These are phyloP conservation scores for Sphagnum tenellum DNA, from an alignment of 225 moss, liverwort and hornwort genomes.

Conservation along the genomic window DNA sequence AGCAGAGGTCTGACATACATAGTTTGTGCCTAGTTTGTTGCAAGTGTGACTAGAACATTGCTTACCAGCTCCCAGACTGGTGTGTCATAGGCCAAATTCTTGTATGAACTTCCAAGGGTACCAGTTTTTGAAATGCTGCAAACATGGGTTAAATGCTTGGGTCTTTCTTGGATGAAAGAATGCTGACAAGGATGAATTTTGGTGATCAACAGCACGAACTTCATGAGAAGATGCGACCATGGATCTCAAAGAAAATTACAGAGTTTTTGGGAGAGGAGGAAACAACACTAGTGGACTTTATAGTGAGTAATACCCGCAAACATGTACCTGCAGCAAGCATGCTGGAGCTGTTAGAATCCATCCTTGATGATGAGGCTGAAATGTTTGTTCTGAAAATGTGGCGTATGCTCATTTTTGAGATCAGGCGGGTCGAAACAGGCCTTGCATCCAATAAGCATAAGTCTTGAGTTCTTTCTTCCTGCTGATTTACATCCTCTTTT, in stretches of 20 bases:
- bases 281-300: constrained; percentile 80
- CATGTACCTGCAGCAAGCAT: constrained; percentile 79
- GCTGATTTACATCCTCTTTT: too few species aligned
- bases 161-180: neutral
- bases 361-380: constrained; percentile 94
- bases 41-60: too few species aligned
- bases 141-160: too few species aligned
- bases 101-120: too few species aligned
- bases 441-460: constrained; percentile 49
- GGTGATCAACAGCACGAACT: constrained; percentile 62
- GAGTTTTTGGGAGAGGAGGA: constrained; percentile 97
- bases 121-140: too few species aligned
- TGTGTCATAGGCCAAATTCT: too few species aligned
- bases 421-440: constrained; percentile 89
- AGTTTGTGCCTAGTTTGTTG: too few species aligned
- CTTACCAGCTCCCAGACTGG: too few species aligned
- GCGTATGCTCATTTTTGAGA: constrained; percentile 98
- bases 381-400: constrained; percentile 98
- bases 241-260: constrained; percentile 94
- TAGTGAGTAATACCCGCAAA: constrained; percentile 90
- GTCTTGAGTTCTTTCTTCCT: constrained; percentile 6
- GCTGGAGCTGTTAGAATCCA: constrained; percentile 74
- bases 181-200: neutral
- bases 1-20: too few species aligned
- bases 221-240: constrained; percentile 89